Evolutionary conservation across 768 basidiomycete genomes (phyloP).

Genomic region (Boletus sp.): DNA sequence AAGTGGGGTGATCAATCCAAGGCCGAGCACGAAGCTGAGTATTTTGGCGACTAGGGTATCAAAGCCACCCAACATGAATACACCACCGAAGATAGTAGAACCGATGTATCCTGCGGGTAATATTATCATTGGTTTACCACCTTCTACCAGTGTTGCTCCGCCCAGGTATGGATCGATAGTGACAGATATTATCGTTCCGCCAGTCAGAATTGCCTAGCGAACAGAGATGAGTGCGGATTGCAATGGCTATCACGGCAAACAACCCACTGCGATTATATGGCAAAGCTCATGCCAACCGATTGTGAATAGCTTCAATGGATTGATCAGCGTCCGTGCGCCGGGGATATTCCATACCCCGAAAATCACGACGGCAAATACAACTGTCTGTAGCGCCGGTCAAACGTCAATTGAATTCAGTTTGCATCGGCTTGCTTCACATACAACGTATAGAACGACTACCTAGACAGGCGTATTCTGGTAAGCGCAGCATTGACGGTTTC

Average conservation of each 20-base stretch:
- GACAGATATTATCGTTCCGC: conserved; percentile 74
- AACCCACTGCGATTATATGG: conserved; percentile 71
- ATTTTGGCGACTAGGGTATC: conserved; percentile 91
- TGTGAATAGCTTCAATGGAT: conserved; percentile 82
- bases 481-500: conserved; percentile 21
- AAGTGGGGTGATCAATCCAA: conserved; percentile 84
- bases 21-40: conserved; percentile 84
- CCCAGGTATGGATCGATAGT: conserved; percentile 85
- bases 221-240: conserved; percentile 6
- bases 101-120: conserved; percentile 81
- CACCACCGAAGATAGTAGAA: conserved; percentile 76
- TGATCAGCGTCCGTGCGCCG: conserved; percentile 72
- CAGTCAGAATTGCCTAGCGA: conserved; percentile 69
- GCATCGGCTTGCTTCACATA: conserved; percentile 38
- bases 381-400: conserved; percentile 48
- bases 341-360: conserved; percentile 90
- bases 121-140: conserved; percentile 69
- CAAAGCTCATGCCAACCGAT: conserved; percentile 90
- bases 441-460: conserved; percentile 77
- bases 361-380: conserved; percentile 82
- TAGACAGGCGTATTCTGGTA: conserved; percentile 31
- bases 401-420: conserved; percentile 6
- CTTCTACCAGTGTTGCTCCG: conserved; percentile 62
- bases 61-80: conserved; percentile 83
- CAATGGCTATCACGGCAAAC: conserved; percentile 2